phyloP scores from a whole-genome alignment of 805 yeast species.

The Saccharomycopsis capsularis region DNA sequence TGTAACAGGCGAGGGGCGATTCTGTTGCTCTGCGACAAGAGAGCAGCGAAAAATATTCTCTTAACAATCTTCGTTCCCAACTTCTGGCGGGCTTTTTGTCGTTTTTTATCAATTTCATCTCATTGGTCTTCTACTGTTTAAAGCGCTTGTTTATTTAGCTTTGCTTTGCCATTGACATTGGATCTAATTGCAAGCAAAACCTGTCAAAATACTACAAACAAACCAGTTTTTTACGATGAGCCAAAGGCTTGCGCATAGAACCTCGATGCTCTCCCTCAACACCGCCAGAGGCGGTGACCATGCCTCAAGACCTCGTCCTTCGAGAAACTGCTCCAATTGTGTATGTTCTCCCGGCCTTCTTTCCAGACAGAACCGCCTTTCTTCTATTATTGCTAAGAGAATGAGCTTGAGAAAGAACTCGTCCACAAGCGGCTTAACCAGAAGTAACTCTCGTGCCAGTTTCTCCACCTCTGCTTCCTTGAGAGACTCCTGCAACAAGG shows the following conservation, averaged over 20 bases:
- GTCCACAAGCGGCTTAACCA: slow-evolving; percentile 12
- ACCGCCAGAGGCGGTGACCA: background rate
- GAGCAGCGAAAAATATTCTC: no score
- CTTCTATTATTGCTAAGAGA: slow-evolving; percentile 42
- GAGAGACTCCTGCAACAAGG: slow-evolving; percentile 3
- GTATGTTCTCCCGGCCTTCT: slow-evolving; percentile 80
- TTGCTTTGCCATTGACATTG: no score
- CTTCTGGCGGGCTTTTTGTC: no score
- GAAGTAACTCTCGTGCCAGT: slow-evolving; percentile 14
- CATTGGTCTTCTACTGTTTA: no score
- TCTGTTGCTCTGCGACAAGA: no score
- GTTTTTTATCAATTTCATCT: no score
- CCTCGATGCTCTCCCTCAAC: slow-evolving; percentile 22
- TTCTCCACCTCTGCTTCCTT: slow-evolving; percentile 9
- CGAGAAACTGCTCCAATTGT: slow-evolving; percentile 61
- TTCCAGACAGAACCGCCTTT: slow-evolving; percentile 57
- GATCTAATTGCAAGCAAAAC: no score
- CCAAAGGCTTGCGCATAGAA: slow-evolving; percentile 18
- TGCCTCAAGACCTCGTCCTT: slow-evolving; percentile 25
- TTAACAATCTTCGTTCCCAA: no score
- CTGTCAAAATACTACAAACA: no score
- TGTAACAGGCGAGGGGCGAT: no score
- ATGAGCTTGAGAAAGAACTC: slow-evolving; percentile 30
- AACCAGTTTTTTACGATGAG: no score
- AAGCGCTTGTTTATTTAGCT: no score